Evolutionary conservation across 805 yeast genomes (phyloP), one percentile per base, ranked within the genome.

Genomic region (Lachancea sp.): DNA sequence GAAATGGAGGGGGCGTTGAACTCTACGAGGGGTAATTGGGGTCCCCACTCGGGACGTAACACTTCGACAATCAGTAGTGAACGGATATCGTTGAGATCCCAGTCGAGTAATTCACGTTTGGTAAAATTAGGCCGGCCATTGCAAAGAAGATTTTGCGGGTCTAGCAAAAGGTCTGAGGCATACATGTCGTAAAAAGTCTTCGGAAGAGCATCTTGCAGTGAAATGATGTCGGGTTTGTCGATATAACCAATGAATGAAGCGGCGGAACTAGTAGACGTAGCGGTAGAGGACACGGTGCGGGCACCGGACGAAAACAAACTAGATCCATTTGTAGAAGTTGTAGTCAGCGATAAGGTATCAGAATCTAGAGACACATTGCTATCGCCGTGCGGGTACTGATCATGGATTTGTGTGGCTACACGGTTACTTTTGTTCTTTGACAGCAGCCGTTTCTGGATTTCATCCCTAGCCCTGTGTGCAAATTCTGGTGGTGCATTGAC

Each of bases 11-110:
- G 31, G 7, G 34, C 28, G 31, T 24, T 40, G 36, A 39, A 37
- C 29, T 49, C 46, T 5, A 76, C 63, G 17, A 56, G 51, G 0
- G 85, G 86, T 5, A 79, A 42, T 41, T 62, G 65, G 6, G 65
- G 65, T 12, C 67, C 63, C 86, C 87, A 81, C 51, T 74, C 78
- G 4, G 77, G 76, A 37, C 61, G 63, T 28, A 74, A 48, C 19
- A 56, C 61, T 23, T 69, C 72, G 17, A 78, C 67, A 20, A 83
- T 77, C 26, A 83, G 61, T 21, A 81, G 58, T 1, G 87, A 78
- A 32, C 90, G 64, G 15, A 79, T 63, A 55, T 81, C 89, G 57
- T 83, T 83, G 37, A 79, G 54, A 35, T 74, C 78, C 90, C 90
- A 83, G 56, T 80, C 83, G 19, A 77, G 63, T 29, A 83, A 64